Base-by-base conservation (phyloP, 78 protist species). In the Dictyostelium purpureum region DNA sequence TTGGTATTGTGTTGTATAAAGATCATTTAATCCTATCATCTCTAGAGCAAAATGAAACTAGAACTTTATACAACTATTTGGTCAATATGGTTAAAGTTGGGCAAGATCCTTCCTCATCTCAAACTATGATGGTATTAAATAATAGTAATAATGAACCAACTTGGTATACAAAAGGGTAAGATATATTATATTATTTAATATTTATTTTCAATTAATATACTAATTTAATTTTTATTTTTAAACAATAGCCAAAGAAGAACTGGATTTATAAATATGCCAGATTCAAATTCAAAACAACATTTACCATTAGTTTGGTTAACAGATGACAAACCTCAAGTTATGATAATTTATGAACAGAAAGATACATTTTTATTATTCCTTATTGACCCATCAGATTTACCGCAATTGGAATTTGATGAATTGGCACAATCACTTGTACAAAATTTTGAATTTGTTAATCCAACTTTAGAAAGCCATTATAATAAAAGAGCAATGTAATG, bases 321-420 rank as follows among this genome's bases (percentile, higher is more conserved):
- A 24, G 76, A 79, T 31, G 78, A 69, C 12, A 70, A 42, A 59
- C 43, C 43, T 10, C 31, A 24, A 7, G 38, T 31, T 33, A 73
- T 85, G 91, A 85, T 85, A 45, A 75, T 85, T n/a, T 85, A 85
- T 45, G 91, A 85, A 73, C 91, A 85, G 59, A 85, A 73, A 49
- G 91, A 85, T 85, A 73, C 81, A 59, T 26, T 85, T 59, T 56
- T 63, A 56, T 24, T 85, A 85, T 85, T 85, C 28, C 24, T 85
- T 16, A 77, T 85, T 10, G 71, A 85, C 33, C 54, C 77, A n/a
- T 28, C 28, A 0, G 91, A 85, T 57, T 24, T 85, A 33, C 47
- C 75, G 5, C 21, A 56, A 24, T 35, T 85, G 18, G 49, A 47
- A 51, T 43, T 85, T 10, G 81, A 85, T 0, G 91, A 85, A 10